These are phyloP conservation scores for Blepharisma undulans DNA, from an alignment of 169 alveolate genomes.

Conservation along the genomic window DNA sequence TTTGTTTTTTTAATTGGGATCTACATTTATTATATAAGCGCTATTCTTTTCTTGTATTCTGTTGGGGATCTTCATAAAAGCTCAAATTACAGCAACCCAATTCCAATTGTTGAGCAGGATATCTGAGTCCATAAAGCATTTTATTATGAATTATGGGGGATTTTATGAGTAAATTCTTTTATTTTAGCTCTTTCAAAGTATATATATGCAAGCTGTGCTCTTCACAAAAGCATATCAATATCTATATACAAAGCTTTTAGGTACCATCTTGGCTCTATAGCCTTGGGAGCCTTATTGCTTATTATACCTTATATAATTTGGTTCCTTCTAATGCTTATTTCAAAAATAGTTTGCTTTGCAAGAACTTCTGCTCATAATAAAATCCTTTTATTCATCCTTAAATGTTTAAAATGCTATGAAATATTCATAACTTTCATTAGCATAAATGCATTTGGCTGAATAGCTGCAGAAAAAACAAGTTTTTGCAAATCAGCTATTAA, in stretches of 20 bases:
- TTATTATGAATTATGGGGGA: constrained; percentile 75
- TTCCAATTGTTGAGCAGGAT: constrained; percentile 1
- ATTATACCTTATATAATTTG: constrained; percentile 86
- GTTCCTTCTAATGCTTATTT: constrained; percentile 29
- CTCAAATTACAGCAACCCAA: not conserved
- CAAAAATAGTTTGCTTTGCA: not conserved
- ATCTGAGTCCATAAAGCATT: not conserved
- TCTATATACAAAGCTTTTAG: constrained; percentile 77
- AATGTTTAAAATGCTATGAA: constrained; percentile 78
- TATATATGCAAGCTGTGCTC: constrained; percentile 78
- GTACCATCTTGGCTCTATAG: constrained; percentile 89
- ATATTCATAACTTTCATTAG: constrained; percentile 84
- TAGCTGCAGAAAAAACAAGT: constrained; percentile 74
- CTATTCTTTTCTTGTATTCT: constrained; percentile 11
- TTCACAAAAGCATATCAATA: constrained; percentile 58
- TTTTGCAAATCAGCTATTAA: constrained; percentile 89
- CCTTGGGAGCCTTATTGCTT: constrained; percentile 88
- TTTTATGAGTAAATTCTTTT: constrained; percentile 85
- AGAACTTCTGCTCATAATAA: not conserved
- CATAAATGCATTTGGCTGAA: constrained; percentile 89
- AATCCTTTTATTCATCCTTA: constrained; percentile 14
- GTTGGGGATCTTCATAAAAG: not conserved
- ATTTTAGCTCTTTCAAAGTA: constrained; percentile 80
- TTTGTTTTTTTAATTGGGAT: constrained; percentile 63
- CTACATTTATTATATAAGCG: constrained; percentile 40